Conservation (phyloP, 305 asterid species). For the Solanum chacoense region DNA sequence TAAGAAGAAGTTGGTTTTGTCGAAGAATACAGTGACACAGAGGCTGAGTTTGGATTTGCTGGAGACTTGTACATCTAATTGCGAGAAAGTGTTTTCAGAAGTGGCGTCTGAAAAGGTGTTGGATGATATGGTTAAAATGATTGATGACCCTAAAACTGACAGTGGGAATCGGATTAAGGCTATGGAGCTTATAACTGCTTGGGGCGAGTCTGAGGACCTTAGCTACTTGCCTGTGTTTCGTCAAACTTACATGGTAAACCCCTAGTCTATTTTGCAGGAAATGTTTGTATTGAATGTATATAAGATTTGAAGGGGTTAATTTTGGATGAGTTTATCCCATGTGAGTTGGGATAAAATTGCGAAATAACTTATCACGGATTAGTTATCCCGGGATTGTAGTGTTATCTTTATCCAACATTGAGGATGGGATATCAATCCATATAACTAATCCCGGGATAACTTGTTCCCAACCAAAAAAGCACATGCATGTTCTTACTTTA, state of each 20-base stretch:
- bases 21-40: constrained; percentile 35
- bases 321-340: not conserved
- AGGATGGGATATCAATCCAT: not conserved
- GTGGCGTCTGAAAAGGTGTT: constrained; percentile 92
- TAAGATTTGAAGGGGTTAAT: not conserved
- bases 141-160: constrained; percentile 70
- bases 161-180: constrained; percentile 58
- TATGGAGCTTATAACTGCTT: constrained; percentile 78
- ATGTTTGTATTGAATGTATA: not conserved
- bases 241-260: constrained; percentile 63
- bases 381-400: not conserved
- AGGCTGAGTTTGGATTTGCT: constrained; percentile 60
- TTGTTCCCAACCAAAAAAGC: not conserved
- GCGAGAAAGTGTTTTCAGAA: constrained; percentile 83
- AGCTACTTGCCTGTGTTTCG: constrained; percentile 76
- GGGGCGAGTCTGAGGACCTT: constrained; percentile 91
- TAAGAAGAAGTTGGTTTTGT: constrained; percentile 58
- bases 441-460: not conserved
- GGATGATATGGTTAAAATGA: constrained; percentile 73
- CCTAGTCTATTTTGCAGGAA: not conserved
- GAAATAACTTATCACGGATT: not conserved
- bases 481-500: not conserved
- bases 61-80: constrained; percentile 81
- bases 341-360: not conserved
- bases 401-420: not conserved